Base-by-base conservation (phyloP, 805 yeast genomes). In the Candida tammaniensis region DNA sequence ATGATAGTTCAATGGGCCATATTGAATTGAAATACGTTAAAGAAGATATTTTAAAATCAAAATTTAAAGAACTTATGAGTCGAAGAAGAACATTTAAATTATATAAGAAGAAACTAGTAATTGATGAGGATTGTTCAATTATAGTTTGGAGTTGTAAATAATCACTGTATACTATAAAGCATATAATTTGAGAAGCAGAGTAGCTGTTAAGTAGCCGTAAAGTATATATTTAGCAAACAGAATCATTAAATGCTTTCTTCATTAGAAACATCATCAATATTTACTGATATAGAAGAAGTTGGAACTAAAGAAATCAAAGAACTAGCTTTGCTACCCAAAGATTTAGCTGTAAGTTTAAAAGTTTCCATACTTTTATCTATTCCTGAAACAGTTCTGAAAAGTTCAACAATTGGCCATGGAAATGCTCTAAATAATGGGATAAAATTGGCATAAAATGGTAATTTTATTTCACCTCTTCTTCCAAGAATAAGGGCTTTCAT, bases 391-490 rank as follows among this genome's bases (percentile, higher is more conserved):
- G 61, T 54, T 30, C 96, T 60, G 1, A 72, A 63, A 0, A 70
- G n/a, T 35, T 68, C 75, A 7, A 70, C 78, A 2, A 85, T 23
- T 2, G 82, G 86, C 82, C 86, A 77, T 0, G 95, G 95, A 11
- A 78, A 55, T 0, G 79, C 76, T 37, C 93, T 69, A 44, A 88
- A 61, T 1, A 84, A 39, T 0, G 96, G 95, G 22, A 89, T 48
- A 28, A 85, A 59, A 43, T 80, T 76, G 1, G 86, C 88, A 56
- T 89, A 91, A 27, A 81, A 63, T 0, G 98, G 97, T 19, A 78
- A 46, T 42, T 73, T 80, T 29, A 89, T 71, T 36, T 80, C 85
- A 2, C 89, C 87, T 24, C 81, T 55, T 38, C 70, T 62, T 5
- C 93, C 93, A 31, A 69, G 51, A 31, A 70, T 72, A 20, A 86